phyloP scores from a whole-genome alignment of 805 yeast genomes.

The Kluyveromyces dobzhanskii region DNA sequence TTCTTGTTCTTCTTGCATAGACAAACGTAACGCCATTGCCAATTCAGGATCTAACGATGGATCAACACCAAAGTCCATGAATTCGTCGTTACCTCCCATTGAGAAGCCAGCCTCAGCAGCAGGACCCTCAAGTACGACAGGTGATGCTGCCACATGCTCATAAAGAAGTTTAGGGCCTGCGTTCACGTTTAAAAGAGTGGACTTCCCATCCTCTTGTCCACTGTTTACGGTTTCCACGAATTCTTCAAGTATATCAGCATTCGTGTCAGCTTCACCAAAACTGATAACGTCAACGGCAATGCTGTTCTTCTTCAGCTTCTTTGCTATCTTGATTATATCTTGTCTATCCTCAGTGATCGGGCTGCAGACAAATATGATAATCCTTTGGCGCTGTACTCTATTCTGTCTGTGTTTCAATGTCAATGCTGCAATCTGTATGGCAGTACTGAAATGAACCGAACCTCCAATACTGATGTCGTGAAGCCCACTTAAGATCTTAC shows the following conservation, averaged over 20 bases:
- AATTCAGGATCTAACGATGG: slow-evolving; percentile 94
- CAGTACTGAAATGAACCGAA: slow-evolving; percentile 58
- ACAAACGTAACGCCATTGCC: slow-evolving; percentile 89
- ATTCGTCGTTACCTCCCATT: slow-evolving; percentile 39
- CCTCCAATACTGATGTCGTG: slow-evolving; percentile 75
- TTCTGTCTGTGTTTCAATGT: slow-evolving; percentile 96
- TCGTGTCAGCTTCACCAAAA: slow-evolving; percentile 80
- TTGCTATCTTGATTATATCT: slow-evolving; percentile 77
- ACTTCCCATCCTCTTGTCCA: slow-evolving; percentile 50
- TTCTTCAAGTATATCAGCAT: slow-evolving; percentile 70
- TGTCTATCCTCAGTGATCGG: slow-evolving; percentile 62
- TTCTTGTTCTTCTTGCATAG: slow-evolving; percentile 88
- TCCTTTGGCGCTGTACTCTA: slow-evolving; percentile 83
- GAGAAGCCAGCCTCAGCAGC: slow-evolving; percentile 33
- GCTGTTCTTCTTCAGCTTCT: slow-evolving; percentile 86
- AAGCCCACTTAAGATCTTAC: slow-evolving; percentile 74
- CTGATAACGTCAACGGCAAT: slow-evolving; percentile 83
- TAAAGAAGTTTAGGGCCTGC: slow-evolving; percentile 82
- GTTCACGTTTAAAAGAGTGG: slow-evolving; percentile 78
- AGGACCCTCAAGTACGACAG: slow-evolving; percentile 64
- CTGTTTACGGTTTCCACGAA: slow-evolving; percentile 62
- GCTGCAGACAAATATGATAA: slow-evolving; percentile 81
- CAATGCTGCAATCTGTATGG: slow-evolving; percentile 86
- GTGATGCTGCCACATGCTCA: slow-evolving; percentile 70
- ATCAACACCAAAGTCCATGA: slow-evolving; percentile 66